Evolutionary conservation across 208 protist species (phyloP), one percentile per base, ranked within the genome.

Genomic region (Lotmaria passim): DNA sequence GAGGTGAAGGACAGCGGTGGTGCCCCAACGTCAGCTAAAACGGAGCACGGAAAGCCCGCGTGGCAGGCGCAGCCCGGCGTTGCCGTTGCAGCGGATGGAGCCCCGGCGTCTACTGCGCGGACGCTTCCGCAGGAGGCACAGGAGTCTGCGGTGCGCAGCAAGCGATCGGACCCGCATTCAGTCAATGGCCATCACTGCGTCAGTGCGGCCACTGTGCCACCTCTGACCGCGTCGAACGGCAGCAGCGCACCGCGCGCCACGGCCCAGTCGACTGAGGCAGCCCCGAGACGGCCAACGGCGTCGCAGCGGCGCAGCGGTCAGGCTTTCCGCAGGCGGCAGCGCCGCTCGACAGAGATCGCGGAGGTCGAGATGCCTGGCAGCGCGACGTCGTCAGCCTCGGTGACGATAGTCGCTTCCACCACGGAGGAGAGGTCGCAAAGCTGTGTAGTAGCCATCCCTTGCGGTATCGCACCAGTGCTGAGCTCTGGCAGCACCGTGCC

Each of bases 301-400:
- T 8, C 24, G 44, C 69, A 47, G 15, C 43, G 69, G 36, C 51
- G 58, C 28, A 57, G 19, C 44, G 61, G 43, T 15, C 69, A 50
- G 19, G 30, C 38, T 4, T 43, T 30, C 11, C 61, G 53, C n/a
- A 15, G 52, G 0, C 21, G 61, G 11, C 61, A 57, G 52, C 69
- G 53, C 17, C 69, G 69, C 41, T 69, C 61, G 23, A 64, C 61
- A 8, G 44, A 61, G 0, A 75, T 75, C 51, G 38, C 61, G 12
- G 44, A 64, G 7, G 69, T 75, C 36, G 61, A 64, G 47, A 58
- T 75, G 24, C 53, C 53, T 7, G 43, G 43, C 2, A 26, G 7
- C 17, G 15, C 34, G 30, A n/a, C 38, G 19, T 21, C 41, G 19
- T 65, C 23, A 3, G 38, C 30, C 2, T 51, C 43, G 14, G 14